Evolutionary conservation across 371 early-diverging fungal species (phyloP).

Genomic region (Syncephalastrum monosporum): DNA sequence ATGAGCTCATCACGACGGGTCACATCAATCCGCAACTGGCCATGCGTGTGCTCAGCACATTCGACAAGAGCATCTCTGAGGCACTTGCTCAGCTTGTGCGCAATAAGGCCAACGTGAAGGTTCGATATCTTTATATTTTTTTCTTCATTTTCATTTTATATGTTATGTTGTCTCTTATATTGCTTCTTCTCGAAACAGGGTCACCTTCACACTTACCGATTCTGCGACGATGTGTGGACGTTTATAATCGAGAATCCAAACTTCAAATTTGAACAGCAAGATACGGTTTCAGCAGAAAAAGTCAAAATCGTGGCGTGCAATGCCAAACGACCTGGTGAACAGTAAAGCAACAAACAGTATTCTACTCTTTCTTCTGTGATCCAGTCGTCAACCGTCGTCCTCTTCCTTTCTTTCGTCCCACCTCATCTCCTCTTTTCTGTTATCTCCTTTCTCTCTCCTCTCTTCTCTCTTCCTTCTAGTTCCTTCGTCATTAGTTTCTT

Average conservation of each 20-base stretch:
- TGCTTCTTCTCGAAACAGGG: conserved; percentile 50
- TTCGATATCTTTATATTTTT: conserved; percentile 1
- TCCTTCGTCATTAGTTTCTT: not conserved
- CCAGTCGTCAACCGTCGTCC: not conserved
- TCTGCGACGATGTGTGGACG: conserved; percentile 97
- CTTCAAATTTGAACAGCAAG: conserved; percentile 82
- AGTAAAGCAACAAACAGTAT: conserved; percentile 19
- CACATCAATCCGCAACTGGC: conserved; percentile 93
- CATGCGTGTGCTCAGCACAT: conserved; percentile 87
- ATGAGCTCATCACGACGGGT: conserved; percentile 90
- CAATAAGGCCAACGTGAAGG: conserved; percentile 49
- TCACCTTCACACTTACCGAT: conserved; percentile 84
- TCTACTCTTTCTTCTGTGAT: not conserved
- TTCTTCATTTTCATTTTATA: too few species aligned
- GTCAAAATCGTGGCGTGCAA: conserved; percentile 92
- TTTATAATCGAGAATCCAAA: conserved; percentile 87
- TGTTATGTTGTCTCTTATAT: conserved; percentile 4
- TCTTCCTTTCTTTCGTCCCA: too few species aligned
- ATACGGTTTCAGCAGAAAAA: conserved; percentile 76
- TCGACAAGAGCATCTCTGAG: conserved; percentile 54
- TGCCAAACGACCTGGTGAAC: conserved; percentile 71
- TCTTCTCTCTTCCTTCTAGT: not conserved
- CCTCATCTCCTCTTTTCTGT: conserved; percentile 1
- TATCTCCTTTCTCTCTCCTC: not conserved
- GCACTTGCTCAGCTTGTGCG: conserved; percentile 42